phyloP scores from a whole-genome alignment of 768 basidiomycete species.

The Leccinellum albellum region DNA sequence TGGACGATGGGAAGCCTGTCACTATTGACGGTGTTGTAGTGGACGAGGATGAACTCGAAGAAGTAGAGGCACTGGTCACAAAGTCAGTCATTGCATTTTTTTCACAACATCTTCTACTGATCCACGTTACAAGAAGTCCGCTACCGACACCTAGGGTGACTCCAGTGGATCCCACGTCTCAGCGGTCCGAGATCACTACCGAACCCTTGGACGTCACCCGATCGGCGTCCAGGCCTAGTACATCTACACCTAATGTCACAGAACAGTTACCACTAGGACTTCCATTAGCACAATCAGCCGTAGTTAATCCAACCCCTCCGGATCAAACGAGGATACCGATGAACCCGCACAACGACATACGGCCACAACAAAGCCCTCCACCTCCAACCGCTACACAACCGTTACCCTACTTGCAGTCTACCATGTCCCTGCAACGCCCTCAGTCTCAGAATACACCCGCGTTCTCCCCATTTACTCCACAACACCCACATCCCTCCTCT shows the following conservation, averaged over 20 bases:
- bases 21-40: slow-evolving; percentile 32
- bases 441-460: slow-evolving; percentile 18
- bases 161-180: slow-evolving; percentile 37
- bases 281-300: background rate
- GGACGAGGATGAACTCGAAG: slow-evolving; percentile 36
- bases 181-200: slow-evolving; percentile 3
- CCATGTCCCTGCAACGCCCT: slow-evolving; percentile 11
- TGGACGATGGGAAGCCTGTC: slow-evolving; percentile 33
- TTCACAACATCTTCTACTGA: slow-evolving; percentile 15
- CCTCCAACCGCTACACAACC: slow-evolving; percentile 6
- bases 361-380: slow-evolving; percentile 2
- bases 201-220: background rate
- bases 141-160: slow-evolving; percentile 61
- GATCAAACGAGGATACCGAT: slow-evolving; percentile 2
- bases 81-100: slow-evolving; percentile 40
- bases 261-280: background rate
- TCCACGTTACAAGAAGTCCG: slow-evolving; percentile 44
- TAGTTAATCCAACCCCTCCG: background rate
- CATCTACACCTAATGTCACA: background rate
- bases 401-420: slow-evolving; percentile 10
- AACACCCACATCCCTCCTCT: slow-evolving; percentile 15
- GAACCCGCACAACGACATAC: background rate
- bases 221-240: background rate
- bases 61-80: slow-evolving; percentile 34
- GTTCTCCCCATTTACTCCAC: slow-evolving; percentile 14